A percentile compares a stretch with the other conserved stretches of the same genome.
These are phyloP conservation scores for Pinus albicaulis DNA, from an alignment of 75 land plant genomes.

Conservation along the genomic window DNA sequence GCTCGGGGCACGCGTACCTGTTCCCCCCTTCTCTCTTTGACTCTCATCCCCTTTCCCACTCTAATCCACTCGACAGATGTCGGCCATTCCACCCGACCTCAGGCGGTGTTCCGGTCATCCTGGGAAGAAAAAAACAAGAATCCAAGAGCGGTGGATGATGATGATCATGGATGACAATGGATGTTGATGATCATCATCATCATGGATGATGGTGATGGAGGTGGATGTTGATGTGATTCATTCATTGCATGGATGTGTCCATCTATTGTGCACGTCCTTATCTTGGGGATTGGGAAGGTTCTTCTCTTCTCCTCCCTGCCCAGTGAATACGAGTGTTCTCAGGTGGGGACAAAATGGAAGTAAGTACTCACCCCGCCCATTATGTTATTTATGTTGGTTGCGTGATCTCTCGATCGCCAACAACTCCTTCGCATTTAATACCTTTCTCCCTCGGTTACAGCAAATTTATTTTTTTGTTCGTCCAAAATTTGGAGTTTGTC, in stretches of 20 bases:
- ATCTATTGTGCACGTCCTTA: background rate
- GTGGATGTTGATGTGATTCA: background rate
- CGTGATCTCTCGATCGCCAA: slow-evolving; percentile 6
- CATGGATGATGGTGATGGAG: background rate
- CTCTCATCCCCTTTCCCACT: background rate
- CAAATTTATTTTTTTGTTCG: background rate
- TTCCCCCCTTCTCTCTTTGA: background rate
- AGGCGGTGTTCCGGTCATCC: slow-evolving; percentile 6
- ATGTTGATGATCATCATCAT: background rate
- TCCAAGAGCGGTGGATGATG: background rate
- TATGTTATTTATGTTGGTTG: background rate
- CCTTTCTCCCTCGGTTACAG: background rate
- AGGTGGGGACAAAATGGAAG: slow-evolving; percentile 13
- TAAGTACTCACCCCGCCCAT: background rate
- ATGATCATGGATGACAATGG: background rate
- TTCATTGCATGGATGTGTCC: background rate
- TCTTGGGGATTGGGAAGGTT: background rate
- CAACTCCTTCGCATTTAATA: background rate
- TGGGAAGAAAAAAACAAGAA: background rate
- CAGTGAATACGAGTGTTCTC: background rate
- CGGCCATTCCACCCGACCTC: background rate
- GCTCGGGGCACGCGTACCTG: slow-evolving; percentile 8
- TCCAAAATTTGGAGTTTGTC: no score
- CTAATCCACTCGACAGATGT: slow-evolving; percentile 1
- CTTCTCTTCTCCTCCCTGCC: background rate